phyloP scores from a whole-genome alignment of 345 rosid genomes.

The Kandelia obovata region DNA sequence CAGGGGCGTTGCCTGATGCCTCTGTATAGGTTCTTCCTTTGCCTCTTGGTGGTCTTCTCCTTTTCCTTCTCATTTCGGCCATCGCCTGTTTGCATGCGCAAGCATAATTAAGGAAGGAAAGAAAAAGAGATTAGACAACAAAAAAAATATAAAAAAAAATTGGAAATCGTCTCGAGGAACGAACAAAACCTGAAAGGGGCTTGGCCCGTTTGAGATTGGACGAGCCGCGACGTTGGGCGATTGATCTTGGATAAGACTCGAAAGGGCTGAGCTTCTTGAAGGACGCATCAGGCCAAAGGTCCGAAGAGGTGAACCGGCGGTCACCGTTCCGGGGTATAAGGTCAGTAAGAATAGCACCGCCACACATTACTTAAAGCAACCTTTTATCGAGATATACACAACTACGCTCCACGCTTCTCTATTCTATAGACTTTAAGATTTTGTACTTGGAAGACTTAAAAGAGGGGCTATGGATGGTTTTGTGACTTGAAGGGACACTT shows the following conservation, averaged over 20 bases:
- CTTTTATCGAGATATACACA: not conserved
- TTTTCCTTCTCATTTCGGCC: conserved; percentile 36
- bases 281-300: conserved; percentile 50
- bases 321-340: conserved; percentile 44
- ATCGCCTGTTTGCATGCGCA: conserved; percentile 31
- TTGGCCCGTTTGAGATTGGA: conserved; percentile 25
- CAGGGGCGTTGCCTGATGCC: conserved; percentile 94
- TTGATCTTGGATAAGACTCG: conserved; percentile 16
- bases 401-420: no score
- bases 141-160: not conserved
- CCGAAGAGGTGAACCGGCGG: conserved; percentile 35
- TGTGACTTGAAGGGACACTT: not conserved
- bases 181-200: conserved; percentile 38
- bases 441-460: not conserved
- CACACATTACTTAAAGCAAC: conserved; percentile 43
- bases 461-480: not conserved
- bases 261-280: conserved; percentile 21
- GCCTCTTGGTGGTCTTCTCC: conserved; percentile 49
- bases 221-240: not conserved
- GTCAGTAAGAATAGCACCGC: conserved; percentile 59
- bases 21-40: conserved; percentile 75
- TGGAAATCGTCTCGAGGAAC: not conserved
- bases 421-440: not conserved
- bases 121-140: not conserved
- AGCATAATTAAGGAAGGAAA: not conserved